These are phyloP conservation scores for Phytopythium vexans DNA, from an alignment of 352 stramenopile genomes.

Conservation along the genomic window DNA sequence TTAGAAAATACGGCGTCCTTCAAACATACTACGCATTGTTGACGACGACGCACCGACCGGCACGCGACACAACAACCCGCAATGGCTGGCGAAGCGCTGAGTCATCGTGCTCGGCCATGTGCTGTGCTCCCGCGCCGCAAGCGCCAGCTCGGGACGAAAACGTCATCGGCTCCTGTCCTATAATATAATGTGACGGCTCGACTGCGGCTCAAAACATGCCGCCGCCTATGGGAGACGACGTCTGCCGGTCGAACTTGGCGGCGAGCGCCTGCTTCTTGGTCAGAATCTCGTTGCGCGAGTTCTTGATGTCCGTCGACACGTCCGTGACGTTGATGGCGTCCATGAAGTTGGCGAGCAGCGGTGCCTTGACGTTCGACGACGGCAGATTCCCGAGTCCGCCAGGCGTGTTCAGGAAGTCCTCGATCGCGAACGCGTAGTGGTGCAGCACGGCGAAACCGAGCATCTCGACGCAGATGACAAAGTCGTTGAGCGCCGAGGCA, in stretches of 20 bases:
- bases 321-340: conserved; percentile 89
- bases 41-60: too few relatives aligned
- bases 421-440: conserved; percentile 91
- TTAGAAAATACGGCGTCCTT: too few relatives aligned
- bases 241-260: conserved; percentile 78
- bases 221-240: conserved; percentile 41
- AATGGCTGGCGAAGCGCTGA: too few relatives aligned
- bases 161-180: too few relatives aligned
- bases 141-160: too few relatives aligned
- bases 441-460: conserved; percentile 90
- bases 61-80: too few relatives aligned
- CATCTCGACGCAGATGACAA: conserved; percentile 96
- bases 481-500: conserved; percentile 90
- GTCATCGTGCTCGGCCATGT: too few relatives aligned
- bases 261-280: conserved; percentile 88
- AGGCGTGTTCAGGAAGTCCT: conserved; percentile 75
- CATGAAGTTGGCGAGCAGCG: conserved; percentile 86
- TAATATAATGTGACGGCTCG: too few relatives aligned
- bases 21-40: too few relatives aligned
- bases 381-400: conserved; percentile 26
- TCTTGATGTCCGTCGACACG: conserved; percentile 82
- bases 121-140: too few relatives aligned
- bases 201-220: conserved; percentile 45
- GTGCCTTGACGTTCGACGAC: conserved; percentile 80
- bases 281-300: conserved; percentile 82